These are phyloP conservation scores for Medicago arabica DNA, from an alignment of 306 rosid species.

Conservation along the genomic window DNA sequence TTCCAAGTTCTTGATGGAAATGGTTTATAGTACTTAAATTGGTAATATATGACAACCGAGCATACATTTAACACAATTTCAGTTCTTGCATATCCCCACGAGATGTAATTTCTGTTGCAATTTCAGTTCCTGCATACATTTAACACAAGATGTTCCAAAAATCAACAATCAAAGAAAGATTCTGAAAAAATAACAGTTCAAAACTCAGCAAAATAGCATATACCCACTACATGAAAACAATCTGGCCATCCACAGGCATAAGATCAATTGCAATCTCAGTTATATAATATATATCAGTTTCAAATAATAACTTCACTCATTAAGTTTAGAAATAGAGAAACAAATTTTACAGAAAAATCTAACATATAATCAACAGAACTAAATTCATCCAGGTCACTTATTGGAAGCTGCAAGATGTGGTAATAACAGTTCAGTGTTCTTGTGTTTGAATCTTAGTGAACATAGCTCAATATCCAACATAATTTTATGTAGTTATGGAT, in stretches of 20 bases:
- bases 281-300: background rate
- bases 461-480: background rate
- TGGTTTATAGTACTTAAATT: background rate
- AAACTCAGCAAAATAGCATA: background rate
- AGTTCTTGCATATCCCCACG: too few species aligned
- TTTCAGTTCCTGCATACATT: too few species aligned
- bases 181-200: background rate
- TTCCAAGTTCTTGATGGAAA: slow-evolving; percentile 5
- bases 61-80: too few species aligned
- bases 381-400: background rate
- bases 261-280: background rate
- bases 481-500: background rate
- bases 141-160: background rate
- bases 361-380: background rate
- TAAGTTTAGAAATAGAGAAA: background rate
- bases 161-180: slow-evolving; percentile 1
- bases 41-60: background rate
- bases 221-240: background rate
- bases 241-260: background rate
- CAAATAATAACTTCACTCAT: slow-evolving; percentile 1
- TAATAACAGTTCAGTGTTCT: background rate
- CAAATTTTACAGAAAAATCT: background rate
- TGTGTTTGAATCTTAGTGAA: background rate
- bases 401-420: slow-evolving; percentile 7
- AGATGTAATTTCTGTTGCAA: too few species aligned